Base-by-base conservation (phyloP, 805 yeast species). In the Wickerhamomyces bovis region DNA sequence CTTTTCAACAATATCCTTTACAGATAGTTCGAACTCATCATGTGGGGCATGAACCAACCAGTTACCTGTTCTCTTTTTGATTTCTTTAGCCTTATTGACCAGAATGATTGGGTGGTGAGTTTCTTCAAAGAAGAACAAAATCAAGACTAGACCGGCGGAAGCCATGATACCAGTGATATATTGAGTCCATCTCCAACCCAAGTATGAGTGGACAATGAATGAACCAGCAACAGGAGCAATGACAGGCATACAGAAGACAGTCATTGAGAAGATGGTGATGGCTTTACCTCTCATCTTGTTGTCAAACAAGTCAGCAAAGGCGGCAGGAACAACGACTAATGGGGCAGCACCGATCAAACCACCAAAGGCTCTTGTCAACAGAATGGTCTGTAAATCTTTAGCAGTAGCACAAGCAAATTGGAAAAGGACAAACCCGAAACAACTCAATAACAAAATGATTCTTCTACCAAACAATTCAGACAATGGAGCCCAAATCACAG, bases 261-360 rank as follows among this genome's bases (percentile, higher is more conserved):
- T 79, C 69, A 85, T 73, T 1, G 88, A 72, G 57, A 89, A 89
- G 16, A 83, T 52, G 10, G 83, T 71, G 55, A 88, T 72, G 26
- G 96, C 95, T 43, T 73, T 76, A 55, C 97, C 97, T 67, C 97
- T 78, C 21, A 72, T 61, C 33, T 63, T 63, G 48, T 80, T 79
- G 53, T 76, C 77, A 61, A 80, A 88, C 73, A 88, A 73, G 64
- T 89, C 97, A 8, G 95, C 85, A 70, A 88, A 83, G 0, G 84
- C 76, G 42, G 96, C 96, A 23, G 96, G 95, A 10, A 82, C 89
- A 38, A 87, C 88, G 23, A 86, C 92, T 58, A 89, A 65, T 1
- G 95, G 89, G 38, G 94, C 89, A 19, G 95, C 88, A 53, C 95
- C 96, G 47, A 83, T 66, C 57, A 81, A 75, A 46, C 96, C 95